A percentile compares a stretch with the other conserved stretches of the same genome.
These are phyloP conservation scores for Staphylotrichum tortipilum DNA, from an alignment of 495 filamentous ascomycete genomes.

Conservation along the genomic window DNA sequence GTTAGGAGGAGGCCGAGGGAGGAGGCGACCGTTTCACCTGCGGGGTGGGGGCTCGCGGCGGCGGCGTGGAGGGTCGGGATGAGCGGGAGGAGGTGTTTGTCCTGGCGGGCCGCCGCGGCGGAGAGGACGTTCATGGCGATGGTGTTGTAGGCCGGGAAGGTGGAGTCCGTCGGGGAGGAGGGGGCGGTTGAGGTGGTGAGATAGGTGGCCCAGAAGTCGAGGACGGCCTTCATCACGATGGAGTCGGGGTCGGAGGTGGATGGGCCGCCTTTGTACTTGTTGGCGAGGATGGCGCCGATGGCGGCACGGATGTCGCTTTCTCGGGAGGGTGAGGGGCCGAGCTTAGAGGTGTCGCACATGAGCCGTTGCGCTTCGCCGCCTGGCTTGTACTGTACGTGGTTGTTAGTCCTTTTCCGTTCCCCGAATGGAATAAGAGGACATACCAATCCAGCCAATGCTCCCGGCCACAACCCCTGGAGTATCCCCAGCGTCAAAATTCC, in stretches of 20 bases:
- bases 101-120: constrained; percentile 23
- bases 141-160: constrained; percentile 16
- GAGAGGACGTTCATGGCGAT: constrained; percentile 22
- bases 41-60: constrained; percentile 8
- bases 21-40: constrained; percentile 20
- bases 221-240: constrained; percentile 12
- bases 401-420: constrained; percentile 4
- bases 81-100: constrained; percentile 15
- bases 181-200: constrained; percentile 8
- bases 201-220: constrained; percentile 19
- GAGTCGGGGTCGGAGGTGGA: constrained; percentile 22
- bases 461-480: constrained; percentile 35
- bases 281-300: constrained; percentile 25
- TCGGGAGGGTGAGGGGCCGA: constrained; percentile 5
- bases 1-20: constrained; percentile 23
- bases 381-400: constrained; percentile 15
- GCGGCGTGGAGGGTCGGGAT: constrained; percentile 17
- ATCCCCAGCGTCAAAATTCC: constrained; percentile 34
- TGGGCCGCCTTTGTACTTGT: constrained; percentile 28
- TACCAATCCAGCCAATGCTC: constrained; percentile 29
- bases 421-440: constrained; percentile 1
- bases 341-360: constrained; percentile 15
- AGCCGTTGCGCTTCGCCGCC: constrained; percentile 18
- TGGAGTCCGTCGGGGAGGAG: constrained; percentile 4
- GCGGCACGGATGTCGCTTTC: constrained; percentile 20